A percentile compares a stretch with the other conserved stretches of the same genome.
phyloP scores from a whole-genome alignment of 2,329 filamentous ascomycete genomes.

The Alternaria sp. region DNA sequence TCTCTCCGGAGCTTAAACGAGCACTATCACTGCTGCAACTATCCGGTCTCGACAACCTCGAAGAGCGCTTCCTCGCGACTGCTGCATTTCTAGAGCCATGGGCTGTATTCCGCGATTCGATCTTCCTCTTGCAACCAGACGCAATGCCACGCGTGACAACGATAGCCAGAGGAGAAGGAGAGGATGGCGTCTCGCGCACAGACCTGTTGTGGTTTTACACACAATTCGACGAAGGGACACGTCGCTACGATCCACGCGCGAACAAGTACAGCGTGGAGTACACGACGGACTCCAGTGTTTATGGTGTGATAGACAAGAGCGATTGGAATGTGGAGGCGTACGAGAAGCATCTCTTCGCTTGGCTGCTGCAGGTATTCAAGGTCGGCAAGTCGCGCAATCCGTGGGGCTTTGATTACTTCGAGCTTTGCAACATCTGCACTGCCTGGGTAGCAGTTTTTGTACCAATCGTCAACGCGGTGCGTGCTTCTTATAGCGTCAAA shows the following conservation, averaged over 20 bases:
- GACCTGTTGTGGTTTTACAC: conserved; percentile 48
- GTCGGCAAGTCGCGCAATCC: conserved; percentile 44
- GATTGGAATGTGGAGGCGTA: conserved; percentile 38
- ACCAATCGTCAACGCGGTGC: conserved; percentile 44
- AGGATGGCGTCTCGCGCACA: conserved; percentile 26
- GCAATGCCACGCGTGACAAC: conserved; percentile 20
- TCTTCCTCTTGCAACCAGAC: conserved; percentile 32
- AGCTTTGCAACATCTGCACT: conserved; percentile 36
- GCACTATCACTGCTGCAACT: conserved; percentile 40
- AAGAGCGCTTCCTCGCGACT: conserved; percentile 40
- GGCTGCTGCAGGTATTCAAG: conserved; percentile 45
- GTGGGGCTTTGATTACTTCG: conserved; percentile 41
- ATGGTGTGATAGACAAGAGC: conserved; percentile 38
- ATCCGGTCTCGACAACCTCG: conserved; percentile 31
- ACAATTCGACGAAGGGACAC: conserved; percentile 38
- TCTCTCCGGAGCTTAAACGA: conserved; percentile 28
- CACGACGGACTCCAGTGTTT: conserved; percentile 19
- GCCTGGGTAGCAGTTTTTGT: conserved; percentile 44
- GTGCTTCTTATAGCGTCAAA: conserved; percentile 37
- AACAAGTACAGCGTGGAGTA: conserved; percentile 25
- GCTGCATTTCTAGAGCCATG: conserved; percentile 46
- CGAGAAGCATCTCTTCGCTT: conserved; percentile 46
- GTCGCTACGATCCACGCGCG: conserved; percentile 39
- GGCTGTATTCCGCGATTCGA: conserved; percentile 42
- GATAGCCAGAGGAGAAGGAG: background rate